These are phyloP conservation scores for Apiospora pterosperma DNA, from an alignment of 2,329 filamentous ascomycete genomes.

Conservation along the genomic window DNA sequence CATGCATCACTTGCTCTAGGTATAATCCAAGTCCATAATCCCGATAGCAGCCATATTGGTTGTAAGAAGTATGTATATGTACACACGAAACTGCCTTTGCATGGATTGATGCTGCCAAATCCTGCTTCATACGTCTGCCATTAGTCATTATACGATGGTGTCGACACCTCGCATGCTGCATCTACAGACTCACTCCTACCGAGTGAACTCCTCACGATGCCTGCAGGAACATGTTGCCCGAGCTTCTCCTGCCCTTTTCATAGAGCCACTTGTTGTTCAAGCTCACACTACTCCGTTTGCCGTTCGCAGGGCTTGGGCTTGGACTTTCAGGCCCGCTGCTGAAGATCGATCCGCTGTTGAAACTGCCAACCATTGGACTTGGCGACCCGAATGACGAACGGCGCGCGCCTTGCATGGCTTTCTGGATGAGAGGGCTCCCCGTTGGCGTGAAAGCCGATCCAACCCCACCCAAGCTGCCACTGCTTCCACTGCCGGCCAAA, in stretches of 20 bases:
- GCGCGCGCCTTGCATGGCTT: slow-evolving; percentile 54
- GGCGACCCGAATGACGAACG: slow-evolving; percentile 59
- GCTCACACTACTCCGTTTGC: slow-evolving; percentile 69
- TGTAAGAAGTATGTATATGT: too few species aligned
- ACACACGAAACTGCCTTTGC: neutral
- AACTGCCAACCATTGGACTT: slow-evolving; percentile 50
- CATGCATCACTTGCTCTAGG: neutral
- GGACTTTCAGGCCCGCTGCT: slow-evolving; percentile 62
- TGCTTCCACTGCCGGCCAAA: slow-evolving; percentile 28
- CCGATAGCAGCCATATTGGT: neutral
- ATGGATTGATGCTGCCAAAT: neutral
- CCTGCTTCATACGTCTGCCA: neutral
- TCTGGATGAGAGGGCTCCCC: slow-evolving; percentile 62
- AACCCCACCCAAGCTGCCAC: slow-evolving; percentile 11
- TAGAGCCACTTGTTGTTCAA: slow-evolving; percentile 96
- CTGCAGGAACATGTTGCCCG: slow-evolving; percentile 38
- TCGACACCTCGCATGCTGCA: neutral
- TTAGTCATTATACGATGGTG: neutral
- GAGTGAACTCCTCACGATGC: slow-evolving; percentile 9
- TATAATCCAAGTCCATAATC: neutral
- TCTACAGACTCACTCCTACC: neutral
- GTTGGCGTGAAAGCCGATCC: slow-evolving; percentile 45
- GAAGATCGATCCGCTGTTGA: slow-evolving; percentile 45
- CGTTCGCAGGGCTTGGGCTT: slow-evolving; percentile 58
- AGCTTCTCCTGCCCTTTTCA: slow-evolving; percentile 67